phyloP scores from a whole-genome alignment of 768 basidiomycete species.

The Podaxis sp. region DNA sequence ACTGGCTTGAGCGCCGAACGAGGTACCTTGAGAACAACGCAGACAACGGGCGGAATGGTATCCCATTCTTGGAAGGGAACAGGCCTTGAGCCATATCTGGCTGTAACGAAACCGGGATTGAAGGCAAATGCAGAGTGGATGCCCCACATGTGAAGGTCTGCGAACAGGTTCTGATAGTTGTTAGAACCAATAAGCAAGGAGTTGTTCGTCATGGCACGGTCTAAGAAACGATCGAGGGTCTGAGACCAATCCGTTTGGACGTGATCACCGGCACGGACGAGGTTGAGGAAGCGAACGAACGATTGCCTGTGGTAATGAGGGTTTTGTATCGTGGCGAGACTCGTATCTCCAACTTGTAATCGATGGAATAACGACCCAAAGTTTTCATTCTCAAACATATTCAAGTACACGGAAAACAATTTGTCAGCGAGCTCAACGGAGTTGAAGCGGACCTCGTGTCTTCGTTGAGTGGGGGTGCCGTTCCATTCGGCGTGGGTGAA shows the following conservation, averaged over 20 bases:
- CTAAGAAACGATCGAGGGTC: slow-evolving; percentile 35
- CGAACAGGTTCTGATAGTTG: slow-evolving; percentile 48
- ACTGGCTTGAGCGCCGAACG: slow-evolving; percentile 29
- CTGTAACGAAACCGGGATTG: slow-evolving; percentile 17
- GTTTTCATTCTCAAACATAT: slow-evolving; percentile 45
- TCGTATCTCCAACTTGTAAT: slow-evolving; percentile 8
- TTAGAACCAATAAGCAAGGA: slow-evolving; percentile 25
- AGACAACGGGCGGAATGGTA: slow-evolving; percentile 31
- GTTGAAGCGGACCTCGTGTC: not conserved
- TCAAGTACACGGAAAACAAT: slow-evolving; percentile 41
- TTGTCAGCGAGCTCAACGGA: slow-evolving; percentile 32
- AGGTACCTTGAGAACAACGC: slow-evolving; percentile 35
- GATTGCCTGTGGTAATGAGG: slow-evolving; percentile 49
- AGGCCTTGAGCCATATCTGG: not conserved
- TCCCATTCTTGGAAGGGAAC: slow-evolving; percentile 30
- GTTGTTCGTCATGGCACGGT: slow-evolving; percentile 23
- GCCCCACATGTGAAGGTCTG: slow-evolving; percentile 40
- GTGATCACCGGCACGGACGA: slow-evolving; percentile 33
- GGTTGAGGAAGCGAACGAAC: slow-evolving; percentile 44
- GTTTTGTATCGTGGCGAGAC: slow-evolving; percentile 13
- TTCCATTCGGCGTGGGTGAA: slow-evolving; percentile 4
- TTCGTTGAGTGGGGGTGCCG: not conserved
- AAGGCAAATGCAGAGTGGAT: slow-evolving; percentile 28
- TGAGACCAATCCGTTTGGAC: slow-evolving; percentile 40
- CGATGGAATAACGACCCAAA: slow-evolving; percentile 5